Evolutionary conservation across 192 early-diverging fungal species (phyloP), one percentile per base, ranked within the genome.

Genomic region (Coemansia sp.): DNA sequence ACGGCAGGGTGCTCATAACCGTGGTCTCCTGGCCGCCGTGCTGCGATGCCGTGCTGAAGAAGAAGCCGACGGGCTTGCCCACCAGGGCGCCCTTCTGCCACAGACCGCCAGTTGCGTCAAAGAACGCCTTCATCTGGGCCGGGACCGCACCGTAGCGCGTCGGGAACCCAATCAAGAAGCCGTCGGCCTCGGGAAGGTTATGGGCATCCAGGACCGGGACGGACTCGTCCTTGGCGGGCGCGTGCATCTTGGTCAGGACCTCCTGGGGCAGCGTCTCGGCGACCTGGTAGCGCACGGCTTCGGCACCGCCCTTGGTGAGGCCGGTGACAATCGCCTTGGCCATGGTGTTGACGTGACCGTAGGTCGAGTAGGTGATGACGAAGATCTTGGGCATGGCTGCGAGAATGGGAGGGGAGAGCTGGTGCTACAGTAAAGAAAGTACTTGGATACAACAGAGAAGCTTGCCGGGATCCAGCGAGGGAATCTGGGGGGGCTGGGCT

Each of bases 11-110:
- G 21, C 78, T 79, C 5, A 84, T 50, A 22, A 81, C 78, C 4
- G 86, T 88, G 22, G 76, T 78, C 56, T 92, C 88, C 72, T 88
- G 85, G 16, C 89, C 89, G 41, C 88, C 88, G 58, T 85, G 82
- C 70, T 85, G 85, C 35, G 79, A 74, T 5, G 68, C 81, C 7
- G 87, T 88, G 26, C 86, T 84, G 37, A 78, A 81, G 76, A 92
- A 90, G 36, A 75, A 60, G 22, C 82, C 88, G 4, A 73, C 87
- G 33, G 80, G 78, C 78, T 90, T 92, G 21, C 80, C 84, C 17
- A 63, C 57, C 36, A 90, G 67, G 2, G 81, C 79, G 21, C 77
- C 75, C 33, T 47, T 69, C 14, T 40, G 30, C 75, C 75, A 78
- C 36, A 85, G 69, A 16, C 62, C 54, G 13, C 83, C 83, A 5